A percentile compares a stretch with the other conserved stretches of the same genome.
Evolutionary conservation across 2,329 filamentous ascomycete genomes (phyloP).

Genomic region (Diaporthe amygdali): DNA sequence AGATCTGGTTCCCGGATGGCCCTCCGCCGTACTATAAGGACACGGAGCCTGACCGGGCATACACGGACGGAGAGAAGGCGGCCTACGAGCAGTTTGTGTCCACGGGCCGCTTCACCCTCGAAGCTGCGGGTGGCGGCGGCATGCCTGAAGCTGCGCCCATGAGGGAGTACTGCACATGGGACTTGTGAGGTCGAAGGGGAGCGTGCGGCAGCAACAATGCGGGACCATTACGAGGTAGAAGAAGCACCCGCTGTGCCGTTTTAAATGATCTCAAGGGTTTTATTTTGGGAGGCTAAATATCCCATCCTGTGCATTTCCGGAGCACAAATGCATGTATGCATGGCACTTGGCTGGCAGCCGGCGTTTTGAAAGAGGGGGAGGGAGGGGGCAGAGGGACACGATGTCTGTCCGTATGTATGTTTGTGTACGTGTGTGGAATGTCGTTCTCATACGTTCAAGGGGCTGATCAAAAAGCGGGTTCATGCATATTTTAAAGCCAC

Average conservation of each 20-base stretch:
- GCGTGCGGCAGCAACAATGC: neutral
- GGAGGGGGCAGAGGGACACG: no score
- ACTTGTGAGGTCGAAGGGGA: slow-evolving; percentile 58
- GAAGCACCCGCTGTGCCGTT: fast-evolving
- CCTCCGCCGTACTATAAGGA: slow-evolving; percentile 67
- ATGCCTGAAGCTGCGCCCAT: slow-evolving; percentile 82
- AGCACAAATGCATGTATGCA: neutral
- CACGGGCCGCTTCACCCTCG: slow-evolving; percentile 69
- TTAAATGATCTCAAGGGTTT: neutral
- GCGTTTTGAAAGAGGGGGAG: neutral
- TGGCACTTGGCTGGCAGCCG: neutral
- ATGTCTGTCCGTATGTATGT: neutral
- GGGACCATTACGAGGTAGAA: neutral
- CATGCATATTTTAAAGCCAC: neutral
- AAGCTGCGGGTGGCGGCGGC: slow-evolving; percentile 45
- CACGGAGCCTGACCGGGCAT: slow-evolving; percentile 62
- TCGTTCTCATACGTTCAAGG: neutral
- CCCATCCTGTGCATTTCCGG: neutral
- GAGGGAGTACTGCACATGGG: slow-evolving; percentile 75
- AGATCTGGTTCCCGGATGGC: slow-evolving; percentile 77
- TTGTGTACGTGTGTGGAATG: no score
- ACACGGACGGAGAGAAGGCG: slow-evolving; percentile 32
- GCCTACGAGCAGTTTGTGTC: slow-evolving; percentile 60
- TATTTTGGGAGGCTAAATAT: neutral
- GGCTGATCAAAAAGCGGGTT: neutral